Conservation (phyloP, 75 land plant genomes). For the Selaginella tamariscina region DNA sequence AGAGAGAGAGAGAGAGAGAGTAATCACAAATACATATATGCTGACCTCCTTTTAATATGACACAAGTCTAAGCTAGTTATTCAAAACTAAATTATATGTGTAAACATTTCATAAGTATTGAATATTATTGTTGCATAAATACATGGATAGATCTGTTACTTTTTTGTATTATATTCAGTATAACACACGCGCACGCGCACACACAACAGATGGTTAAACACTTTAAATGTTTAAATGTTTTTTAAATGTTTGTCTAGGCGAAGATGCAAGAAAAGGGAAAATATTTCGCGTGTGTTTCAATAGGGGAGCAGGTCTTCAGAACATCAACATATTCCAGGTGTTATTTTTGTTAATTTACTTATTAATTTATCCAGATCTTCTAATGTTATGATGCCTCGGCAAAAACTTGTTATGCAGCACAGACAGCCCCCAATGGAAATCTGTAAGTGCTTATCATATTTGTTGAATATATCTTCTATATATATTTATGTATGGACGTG, state of each 20-base stretch:
- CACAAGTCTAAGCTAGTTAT: no score
- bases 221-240: no score
- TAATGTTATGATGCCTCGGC: background rate
- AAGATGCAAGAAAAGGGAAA: slow-evolving; percentile 72
- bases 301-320: slow-evolving; percentile 79
- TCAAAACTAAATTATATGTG: no score
- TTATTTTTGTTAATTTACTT: background rate
- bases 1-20: no score
- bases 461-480: background rate
- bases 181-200: no score
- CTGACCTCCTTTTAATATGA: no score
- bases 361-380: background rate
- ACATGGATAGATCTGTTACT: background rate
- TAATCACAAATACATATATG: no score
- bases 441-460: slow-evolving; percentile 43
- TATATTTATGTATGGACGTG: no score
- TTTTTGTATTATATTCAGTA: background rate
- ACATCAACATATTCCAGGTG: slow-evolving; percentile 63
- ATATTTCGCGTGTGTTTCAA: slow-evolving; percentile 78
- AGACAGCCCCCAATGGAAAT: slow-evolving; percentile 73
- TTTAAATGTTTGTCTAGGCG: slow-evolving; percentile 35
- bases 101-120: no score
- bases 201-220: no score
- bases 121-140: no score
- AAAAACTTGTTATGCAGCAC: slow-evolving; percentile 42